phyloP scores from a whole-genome alignment of 768 basidiomycete genomes.

The Suillus plorans region DNA sequence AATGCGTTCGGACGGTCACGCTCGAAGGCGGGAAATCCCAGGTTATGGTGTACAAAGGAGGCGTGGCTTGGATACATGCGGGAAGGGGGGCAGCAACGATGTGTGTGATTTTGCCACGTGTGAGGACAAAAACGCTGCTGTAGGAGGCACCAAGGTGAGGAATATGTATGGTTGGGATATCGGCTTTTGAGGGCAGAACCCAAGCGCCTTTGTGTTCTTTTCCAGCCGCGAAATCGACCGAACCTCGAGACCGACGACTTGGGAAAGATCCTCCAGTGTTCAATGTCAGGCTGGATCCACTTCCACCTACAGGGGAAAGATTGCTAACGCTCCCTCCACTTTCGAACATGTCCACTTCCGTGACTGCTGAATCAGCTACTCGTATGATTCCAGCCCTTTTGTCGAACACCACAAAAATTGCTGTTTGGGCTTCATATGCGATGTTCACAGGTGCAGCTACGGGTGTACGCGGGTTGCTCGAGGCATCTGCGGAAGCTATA shows the following conservation, averaged over 20 bases:
- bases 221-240: constrained; percentile 44
- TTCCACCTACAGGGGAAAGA: constrained; percentile 14
- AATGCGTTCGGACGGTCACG: constrained; percentile 52
- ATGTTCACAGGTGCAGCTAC: constrained; percentile 32
- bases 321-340: constrained; percentile 11
- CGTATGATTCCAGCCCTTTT: constrained; percentile 88
- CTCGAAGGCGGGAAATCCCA: constrained; percentile 63
- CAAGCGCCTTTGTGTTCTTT: constrained; percentile 31
- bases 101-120: constrained; percentile 68
- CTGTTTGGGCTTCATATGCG: constrained; percentile 69
- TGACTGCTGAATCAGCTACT: constrained; percentile 75
- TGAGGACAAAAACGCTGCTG: constrained; percentile 60
- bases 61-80: constrained; percentile 39
- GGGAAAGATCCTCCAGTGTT: constrained; percentile 22
- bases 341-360: constrained; percentile 69
- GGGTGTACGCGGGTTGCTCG: constrained; percentile 24
- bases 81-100: constrained; percentile 70
- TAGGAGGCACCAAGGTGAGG: constrained; percentile 22
- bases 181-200: constrained; percentile 26
- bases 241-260: constrained; percentile 39
- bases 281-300: constrained; percentile 23
- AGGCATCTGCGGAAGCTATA: constrained; percentile 39
- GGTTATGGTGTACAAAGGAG: constrained; percentile 52
- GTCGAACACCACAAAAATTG: constrained; percentile 82
- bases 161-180: constrained; percentile 22